These are phyloP conservation scores for Coriolopsis trogii DNA, from an alignment of 1,284 basidiomycete species.

Conservation along the genomic window DNA sequence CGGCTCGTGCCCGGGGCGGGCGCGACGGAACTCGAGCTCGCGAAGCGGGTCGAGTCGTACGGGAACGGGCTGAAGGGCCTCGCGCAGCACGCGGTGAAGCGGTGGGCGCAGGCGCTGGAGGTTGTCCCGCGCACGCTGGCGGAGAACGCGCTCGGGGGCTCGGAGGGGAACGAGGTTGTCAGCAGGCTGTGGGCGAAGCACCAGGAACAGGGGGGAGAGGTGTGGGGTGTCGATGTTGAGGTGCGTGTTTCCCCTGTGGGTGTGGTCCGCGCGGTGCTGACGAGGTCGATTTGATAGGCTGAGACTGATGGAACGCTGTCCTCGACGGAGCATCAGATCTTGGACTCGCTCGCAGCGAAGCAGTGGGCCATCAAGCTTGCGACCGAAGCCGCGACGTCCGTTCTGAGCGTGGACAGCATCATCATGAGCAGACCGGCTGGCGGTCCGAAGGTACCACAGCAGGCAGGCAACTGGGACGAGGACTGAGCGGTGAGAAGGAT, in stretches of 20 bases:
- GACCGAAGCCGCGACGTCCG: conserved; percentile 92
- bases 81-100: conserved; percentile 92
- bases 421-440: conserved; percentile 97
- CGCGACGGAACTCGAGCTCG: conserved; percentile 91
- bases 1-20: conserved; percentile 95
- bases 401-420: conserved; percentile 96
- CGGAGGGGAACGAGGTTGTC: conserved; percentile 92
- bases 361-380: conserved; percentile 88
- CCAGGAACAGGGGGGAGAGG: conserved; percentile 67
- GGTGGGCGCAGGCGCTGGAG: conserved; percentile 90
- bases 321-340: conserved; percentile 66
- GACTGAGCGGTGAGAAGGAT: conserved; percentile 39
- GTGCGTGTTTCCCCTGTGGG: conserved; percentile 40
- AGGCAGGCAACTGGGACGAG: conserved; percentile 83
- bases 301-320: conserved; percentile 78
- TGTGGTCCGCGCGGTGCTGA: neutral
- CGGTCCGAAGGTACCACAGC: conserved; percentile 83
- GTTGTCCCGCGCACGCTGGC: conserved; percentile 93
- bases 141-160: conserved; percentile 91
- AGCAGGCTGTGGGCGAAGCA: conserved; percentile 91
- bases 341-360: conserved; percentile 88
- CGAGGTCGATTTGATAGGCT: conserved; percentile 43
- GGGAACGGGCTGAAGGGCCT: conserved; percentile 91
- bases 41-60: conserved; percentile 82
- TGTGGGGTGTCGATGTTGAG: conserved; percentile 94